Conservation (phyloP, 257 asterid species). For the Nemophila menziesii region DNA sequence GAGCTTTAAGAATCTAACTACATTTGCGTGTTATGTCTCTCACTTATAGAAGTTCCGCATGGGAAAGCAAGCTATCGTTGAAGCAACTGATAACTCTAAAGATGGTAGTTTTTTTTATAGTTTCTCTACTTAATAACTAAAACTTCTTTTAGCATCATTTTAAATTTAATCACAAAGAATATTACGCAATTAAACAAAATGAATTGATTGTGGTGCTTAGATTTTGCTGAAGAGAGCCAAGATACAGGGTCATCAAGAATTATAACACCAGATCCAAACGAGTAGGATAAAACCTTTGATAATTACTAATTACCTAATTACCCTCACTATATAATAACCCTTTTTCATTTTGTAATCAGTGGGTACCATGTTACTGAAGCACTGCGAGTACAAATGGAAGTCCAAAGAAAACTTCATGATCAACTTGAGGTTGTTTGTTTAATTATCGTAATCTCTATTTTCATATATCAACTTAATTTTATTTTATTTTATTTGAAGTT, state of each 20-base stretch:
- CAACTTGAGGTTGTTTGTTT: conserved; percentile 61
- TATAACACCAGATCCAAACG: conserved; percentile 54
- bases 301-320: neutral
- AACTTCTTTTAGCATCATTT: neutral
- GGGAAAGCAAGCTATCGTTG: conserved; percentile 76
- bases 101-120: conserved; percentile 35
- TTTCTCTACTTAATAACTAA: neutral
- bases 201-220: conserved; percentile 9
- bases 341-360: conserved; percentile 29
- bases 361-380: conserved; percentile 90
- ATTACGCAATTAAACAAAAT: neutral
- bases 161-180: neutral
- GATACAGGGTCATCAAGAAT: conserved; percentile 71
- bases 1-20: neutral
- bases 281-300: conserved; percentile 29
- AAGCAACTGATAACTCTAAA: conserved; percentile 64
- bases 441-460: neutral
- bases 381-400: conserved; percentile 91
- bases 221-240: conserved; percentile 67
- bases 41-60: conserved; percentile 68
- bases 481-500: no score
- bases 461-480: neutral
- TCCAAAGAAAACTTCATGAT: conserved; percentile 71
- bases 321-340: conserved; percentile 4
- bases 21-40: neutral